Evolutionary conservation across 768 basidiomycete genomes (phyloP).

Genomic region (Amanita muscaria): DNA sequence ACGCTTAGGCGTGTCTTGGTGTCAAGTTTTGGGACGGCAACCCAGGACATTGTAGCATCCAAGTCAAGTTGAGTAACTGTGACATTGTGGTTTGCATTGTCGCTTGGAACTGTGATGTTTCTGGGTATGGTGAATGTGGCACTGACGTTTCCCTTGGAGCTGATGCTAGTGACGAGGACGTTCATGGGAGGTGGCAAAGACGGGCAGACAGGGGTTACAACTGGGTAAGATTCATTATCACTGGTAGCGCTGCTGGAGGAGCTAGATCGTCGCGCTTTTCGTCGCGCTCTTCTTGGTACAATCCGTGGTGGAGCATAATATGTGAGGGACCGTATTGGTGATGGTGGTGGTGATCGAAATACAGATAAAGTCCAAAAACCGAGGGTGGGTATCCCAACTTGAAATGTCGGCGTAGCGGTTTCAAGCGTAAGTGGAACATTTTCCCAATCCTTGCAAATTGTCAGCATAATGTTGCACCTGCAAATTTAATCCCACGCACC

Average conservation of each 20-base stretch:
- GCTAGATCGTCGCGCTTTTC: too few relatives aligned
- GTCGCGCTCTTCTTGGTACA: too few relatives aligned
- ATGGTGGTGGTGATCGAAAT: background rate
- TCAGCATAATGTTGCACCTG: too few relatives aligned
- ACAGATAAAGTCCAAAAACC: conserved; percentile 20
- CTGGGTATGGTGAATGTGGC: conserved; percentile 27
- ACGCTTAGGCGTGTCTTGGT: conserved; percentile 25
- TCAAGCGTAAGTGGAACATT: conserved; percentile 32
- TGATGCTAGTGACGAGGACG: conserved; percentile 7
- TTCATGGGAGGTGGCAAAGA: too few relatives aligned
- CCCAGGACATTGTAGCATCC: conserved; percentile 27
- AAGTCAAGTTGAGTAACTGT: conserved; percentile 24
- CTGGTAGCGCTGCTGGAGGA: too few relatives aligned
- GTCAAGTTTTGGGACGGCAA: conserved; percentile 27
- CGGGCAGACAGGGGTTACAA: too few relatives aligned
- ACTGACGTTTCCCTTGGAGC: conserved; percentile 22
- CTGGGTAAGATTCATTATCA: too few relatives aligned
- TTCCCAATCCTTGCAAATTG: conserved; percentile 24
- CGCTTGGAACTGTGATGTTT: conserved; percentile 23
- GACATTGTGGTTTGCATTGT: conserved; percentile 22
- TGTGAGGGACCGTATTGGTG: background rate
- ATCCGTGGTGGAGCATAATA: too few relatives aligned
- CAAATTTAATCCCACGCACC: too few relatives aligned
- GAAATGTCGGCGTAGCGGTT: conserved; percentile 30
- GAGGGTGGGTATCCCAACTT: conserved; percentile 24